Evolutionary conservation across 2,329 filamentous ascomycete genomes (phyloP).

Genomic region (Eurotiales sp.): DNA sequence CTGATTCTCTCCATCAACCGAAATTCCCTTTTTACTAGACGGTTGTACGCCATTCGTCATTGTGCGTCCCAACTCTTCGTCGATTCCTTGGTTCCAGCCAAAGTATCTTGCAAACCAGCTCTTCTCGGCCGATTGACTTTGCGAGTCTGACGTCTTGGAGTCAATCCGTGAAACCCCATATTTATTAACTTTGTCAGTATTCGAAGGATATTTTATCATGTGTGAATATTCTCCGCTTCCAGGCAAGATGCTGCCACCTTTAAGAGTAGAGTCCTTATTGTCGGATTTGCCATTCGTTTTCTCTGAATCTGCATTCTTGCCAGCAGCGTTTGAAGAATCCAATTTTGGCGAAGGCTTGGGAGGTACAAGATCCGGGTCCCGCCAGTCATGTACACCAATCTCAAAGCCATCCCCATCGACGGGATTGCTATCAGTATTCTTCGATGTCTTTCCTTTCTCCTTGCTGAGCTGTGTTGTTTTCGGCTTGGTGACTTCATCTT

Average conservation of each 20-base stretch:
- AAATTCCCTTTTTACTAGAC: conserved; percentile 16
- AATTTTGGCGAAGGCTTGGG: conserved; percentile 28
- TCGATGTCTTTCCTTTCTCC: conserved; percentile 19
- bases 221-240: conserved; percentile 65
- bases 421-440: conserved; percentile 22
- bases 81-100: conserved; percentile 23
- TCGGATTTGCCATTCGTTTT: conserved; percentile 25
- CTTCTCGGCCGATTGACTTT: conserved; percentile 1
- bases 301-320: conserved; percentile 26
- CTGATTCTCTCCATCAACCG: conserved; percentile 14
- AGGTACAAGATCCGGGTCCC: conserved; percentile 69
- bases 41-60: conserved; percentile 7
- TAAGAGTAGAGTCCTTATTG: conserved; percentile 39
- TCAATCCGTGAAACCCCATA: not conserved
- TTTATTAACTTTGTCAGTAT: conserved; percentile 22
- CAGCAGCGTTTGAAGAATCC: conserved; percentile 23
- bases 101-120: conserved; percentile 35
- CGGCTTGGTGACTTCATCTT: conserved; percentile 31
- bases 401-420: conserved; percentile 61
- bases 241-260: conserved; percentile 66
- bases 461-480: conserved; percentile 25
- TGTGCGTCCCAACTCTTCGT: conserved; percentile 12
- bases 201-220: conserved; percentile 32
- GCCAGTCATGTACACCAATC: conserved; percentile 84
- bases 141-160: not conserved